These are phyloP conservation scores for Nitzschia sp. DNA, from an alignment of 108 stramenopile species.

Conservation along the genomic window DNA sequence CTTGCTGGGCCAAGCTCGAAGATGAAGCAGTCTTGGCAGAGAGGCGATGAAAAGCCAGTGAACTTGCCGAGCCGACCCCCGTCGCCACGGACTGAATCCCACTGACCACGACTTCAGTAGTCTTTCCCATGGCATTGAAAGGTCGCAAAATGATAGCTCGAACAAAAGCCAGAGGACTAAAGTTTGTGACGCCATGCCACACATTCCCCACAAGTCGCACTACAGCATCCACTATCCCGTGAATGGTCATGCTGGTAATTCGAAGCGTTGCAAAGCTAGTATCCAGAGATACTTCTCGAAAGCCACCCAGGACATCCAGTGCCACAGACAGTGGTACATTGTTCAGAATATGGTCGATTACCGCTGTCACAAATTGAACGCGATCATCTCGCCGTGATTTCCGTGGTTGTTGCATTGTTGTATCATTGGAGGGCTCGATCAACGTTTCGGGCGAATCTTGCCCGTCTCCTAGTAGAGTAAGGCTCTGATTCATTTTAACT, in stretches of 20 bases:
- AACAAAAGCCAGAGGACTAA: conserved; percentile 63
- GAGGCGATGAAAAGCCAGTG: conserved; percentile 52
- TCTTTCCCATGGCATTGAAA: conserved; percentile 70
- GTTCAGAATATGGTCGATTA: conserved; percentile 47
- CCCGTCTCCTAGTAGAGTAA: conserved; percentile 8
- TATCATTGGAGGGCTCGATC: conserved; percentile 19
- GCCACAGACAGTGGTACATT: conserved; percentile 70
- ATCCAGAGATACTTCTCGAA: conserved; percentile 52
- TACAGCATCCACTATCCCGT: conserved; percentile 31
- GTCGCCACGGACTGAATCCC: conserved; percentile 88
- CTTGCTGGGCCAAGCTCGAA: conserved; percentile 24
- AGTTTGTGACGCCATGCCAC: conserved; percentile 49
- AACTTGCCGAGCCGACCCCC: conserved; percentile 82
- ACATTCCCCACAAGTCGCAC: conserved; percentile 25
- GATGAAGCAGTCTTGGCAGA: conserved; percentile 37
- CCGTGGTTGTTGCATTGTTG: conserved; percentile 11
- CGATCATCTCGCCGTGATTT: conserved; percentile 19
- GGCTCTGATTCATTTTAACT: conserved; percentile 30
- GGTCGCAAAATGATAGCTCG: conserved; percentile 62
- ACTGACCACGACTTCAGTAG: conserved; percentile 71
- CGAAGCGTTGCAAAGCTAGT: conserved; percentile 50
- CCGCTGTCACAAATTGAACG: conserved; percentile 27
- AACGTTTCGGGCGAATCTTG: conserved; percentile 35
- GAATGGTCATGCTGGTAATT: conserved; percentile 37
- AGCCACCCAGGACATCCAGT: conserved; percentile 54